Base-by-base conservation (phyloP, 78 protist genomes). In the Cavenderia fasciculata region DNA sequence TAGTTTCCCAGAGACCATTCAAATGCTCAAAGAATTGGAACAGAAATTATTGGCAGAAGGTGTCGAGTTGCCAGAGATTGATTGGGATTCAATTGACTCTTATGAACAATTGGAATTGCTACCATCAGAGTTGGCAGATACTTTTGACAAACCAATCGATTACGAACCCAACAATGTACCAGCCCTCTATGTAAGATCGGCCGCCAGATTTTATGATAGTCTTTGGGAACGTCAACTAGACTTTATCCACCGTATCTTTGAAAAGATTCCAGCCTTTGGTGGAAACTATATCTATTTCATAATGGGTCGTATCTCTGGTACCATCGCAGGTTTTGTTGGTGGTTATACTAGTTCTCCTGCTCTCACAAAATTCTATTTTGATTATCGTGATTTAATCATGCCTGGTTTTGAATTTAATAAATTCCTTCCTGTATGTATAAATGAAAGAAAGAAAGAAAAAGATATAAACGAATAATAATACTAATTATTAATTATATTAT, bases 21-120 rank as follows among this genome's bases (percentile, higher is more conserved):
- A 38, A 6, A 2, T 63, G 18, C 3, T 63, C 51, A 63, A 63
- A n/a, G 21, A 63, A 63, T 47, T 43, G 18, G 72, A 63, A 63
- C 43, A 40, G 19, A 47, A 63, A 38, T 16, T 63, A 3, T 47
- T 43, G 18, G 72, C 33, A 4, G 19, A 63, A 38, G 72, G 72
- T 19, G n/a, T 63, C 51, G 72, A 63, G 33, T 47, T 47, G 38
- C 72, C 72, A n/a, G 54, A 33, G 19, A 47, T 63, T 5, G 72
- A 63, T 40, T 63, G 72, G 72, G 72, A 63, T 16, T 63, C 72
- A 33, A 63, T 63, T 43, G 38, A 43, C 2, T 63, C 72, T 21
- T 43, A 38, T 19, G 72, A 63, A 18, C 72, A 63, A 40, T 63
- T 63, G 12, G 72, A 63, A 11, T 43, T 38, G 38, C n/a, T 63